Percentiles rank a stretch among this genome's conserved stretches.
Conservation (phyloP, 495 filamentous ascomycete genomes). For the Tricharina praecox region DNA sequence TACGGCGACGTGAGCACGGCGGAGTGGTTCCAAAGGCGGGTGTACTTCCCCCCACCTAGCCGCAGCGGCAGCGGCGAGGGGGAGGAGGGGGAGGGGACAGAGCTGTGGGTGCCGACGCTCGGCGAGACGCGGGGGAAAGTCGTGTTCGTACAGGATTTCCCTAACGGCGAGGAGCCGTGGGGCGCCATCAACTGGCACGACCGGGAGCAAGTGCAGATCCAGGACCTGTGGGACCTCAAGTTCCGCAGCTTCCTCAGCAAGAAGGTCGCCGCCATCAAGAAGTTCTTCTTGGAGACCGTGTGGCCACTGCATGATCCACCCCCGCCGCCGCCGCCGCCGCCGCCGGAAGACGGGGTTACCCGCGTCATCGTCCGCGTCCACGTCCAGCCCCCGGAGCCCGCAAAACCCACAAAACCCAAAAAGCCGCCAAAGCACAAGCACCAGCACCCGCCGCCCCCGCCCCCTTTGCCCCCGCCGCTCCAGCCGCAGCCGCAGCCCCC, state of each 20-base stretch:
- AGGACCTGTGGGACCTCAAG: conserved; percentile 11
- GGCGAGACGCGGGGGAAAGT: conserved; percentile 22
- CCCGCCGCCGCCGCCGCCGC: too few relatives aligned
- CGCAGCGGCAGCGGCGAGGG: neutral
- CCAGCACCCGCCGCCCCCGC: too few relatives aligned
- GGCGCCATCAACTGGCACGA: conserved; percentile 5
- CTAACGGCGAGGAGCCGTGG: conserved; percentile 2
- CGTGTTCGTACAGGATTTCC: conserved; percentile 26
- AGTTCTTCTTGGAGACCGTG: neutral
- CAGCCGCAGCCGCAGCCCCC: too few relatives aligned
- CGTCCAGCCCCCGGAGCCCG: too few relatives aligned
- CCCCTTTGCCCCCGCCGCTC: too few relatives aligned
- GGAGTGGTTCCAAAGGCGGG: neutral
- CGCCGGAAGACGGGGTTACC: too few relatives aligned
- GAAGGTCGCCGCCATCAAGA: neutral
- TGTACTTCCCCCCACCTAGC: neutral
- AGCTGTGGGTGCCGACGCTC: conserved; percentile 25
- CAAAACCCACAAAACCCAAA: too few relatives aligned
- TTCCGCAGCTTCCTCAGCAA: neutral
- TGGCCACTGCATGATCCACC: too few relatives aligned
- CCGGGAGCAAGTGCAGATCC: conserved; percentile 3
- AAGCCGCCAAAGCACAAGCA: too few relatives aligned
- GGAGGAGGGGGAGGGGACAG: too few relatives aligned
- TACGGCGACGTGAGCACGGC: neutral
- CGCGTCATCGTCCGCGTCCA: too few relatives aligned